phyloP scores from a whole-genome alignment of 1,284 basidiomycete genomes.

The Austroboletus niveus region DNA sequence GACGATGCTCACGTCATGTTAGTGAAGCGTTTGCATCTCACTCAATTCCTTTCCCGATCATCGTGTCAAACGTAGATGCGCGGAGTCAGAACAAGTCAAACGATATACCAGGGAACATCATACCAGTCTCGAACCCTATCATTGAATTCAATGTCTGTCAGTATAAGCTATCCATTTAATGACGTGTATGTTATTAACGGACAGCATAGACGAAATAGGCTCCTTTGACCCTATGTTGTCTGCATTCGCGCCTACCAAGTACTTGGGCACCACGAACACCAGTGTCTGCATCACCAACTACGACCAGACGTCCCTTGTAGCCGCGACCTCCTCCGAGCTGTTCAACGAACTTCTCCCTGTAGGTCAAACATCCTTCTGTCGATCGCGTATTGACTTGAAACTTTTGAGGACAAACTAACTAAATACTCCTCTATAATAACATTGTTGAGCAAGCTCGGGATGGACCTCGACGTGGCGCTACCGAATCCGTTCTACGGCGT shows the following conservation, averaged over 20 bases:
- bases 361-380: constrained; percentile 3
- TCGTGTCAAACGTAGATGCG: constrained; percentile 30
- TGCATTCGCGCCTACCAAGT: constrained; percentile 42
- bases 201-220: constrained; percentile 39
- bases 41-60: constrained; percentile 39
- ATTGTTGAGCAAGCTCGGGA: constrained; percentile 15
- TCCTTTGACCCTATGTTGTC: constrained; percentile 46
- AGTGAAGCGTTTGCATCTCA: constrained; percentile 35
- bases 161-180: constrained; percentile 10
- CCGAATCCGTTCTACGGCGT: constrained; percentile 47
- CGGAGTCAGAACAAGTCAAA: constrained; percentile 28
- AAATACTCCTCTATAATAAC: neutral
- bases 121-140: constrained; percentile 40
- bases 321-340: constrained; percentile 42
- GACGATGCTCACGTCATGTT: neutral
- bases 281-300: constrained; percentile 47
- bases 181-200: constrained; percentile 1
- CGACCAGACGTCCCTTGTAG: constrained; percentile 45
- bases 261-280: constrained; percentile 43
- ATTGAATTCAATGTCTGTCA: constrained; percentile 47
- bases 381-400: neutral
- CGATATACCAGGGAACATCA: constrained; percentile 15
- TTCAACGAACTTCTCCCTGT: constrained; percentile 37
- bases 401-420: neutral
- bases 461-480: constrained; percentile 22